These are phyloP conservation scores for Asterophora lycoperdoides DNA, from an alignment of 768 basidiomycete genomes.

Conservation along the genomic window DNA sequence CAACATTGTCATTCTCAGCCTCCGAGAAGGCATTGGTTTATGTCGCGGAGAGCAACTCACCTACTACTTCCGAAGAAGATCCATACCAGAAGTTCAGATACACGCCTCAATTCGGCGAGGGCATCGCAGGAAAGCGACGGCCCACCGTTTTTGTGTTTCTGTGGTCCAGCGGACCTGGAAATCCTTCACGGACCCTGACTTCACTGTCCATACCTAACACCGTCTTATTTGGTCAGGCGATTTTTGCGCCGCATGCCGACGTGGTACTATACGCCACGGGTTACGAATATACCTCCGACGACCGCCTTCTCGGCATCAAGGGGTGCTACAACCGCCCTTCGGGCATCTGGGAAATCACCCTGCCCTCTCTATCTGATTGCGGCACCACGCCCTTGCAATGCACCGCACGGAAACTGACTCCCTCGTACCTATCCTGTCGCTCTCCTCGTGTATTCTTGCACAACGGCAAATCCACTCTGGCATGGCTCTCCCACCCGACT, in stretches of 20 bases:
- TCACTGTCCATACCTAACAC: constrained; percentile 15
- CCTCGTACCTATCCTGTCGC: constrained; percentile 44
- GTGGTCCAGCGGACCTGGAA: constrained; percentile 31
- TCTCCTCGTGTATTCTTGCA: constrained; percentile 49
- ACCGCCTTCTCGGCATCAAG: constrained; percentile 54
- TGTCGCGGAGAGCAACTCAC: constrained; percentile 49
- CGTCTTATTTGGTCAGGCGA: constrained; percentile 51
- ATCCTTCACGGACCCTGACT: constrained; percentile 1
- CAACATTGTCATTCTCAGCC: constrained; percentile 49
- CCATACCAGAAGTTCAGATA: constrained; percentile 48
- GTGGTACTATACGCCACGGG: constrained; percentile 57
- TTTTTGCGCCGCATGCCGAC: constrained; percentile 40
- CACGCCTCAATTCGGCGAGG: constrained; percentile 61
- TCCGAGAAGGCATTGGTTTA: constrained; percentile 53
- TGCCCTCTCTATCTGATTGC: constrained; percentile 16
- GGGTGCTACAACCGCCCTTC: constrained; percentile 57
- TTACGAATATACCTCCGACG: constrained; percentile 55
- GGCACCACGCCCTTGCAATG: constrained; percentile 11
- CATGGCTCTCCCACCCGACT: constrained; percentile 51
- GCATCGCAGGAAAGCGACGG: constrained; percentile 44
- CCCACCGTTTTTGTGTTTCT: constrained; percentile 53
- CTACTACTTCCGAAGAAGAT: constrained; percentile 24
- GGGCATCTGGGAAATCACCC: constrained; percentile 49
- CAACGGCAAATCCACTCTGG: constrained; percentile 24
- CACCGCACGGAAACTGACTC: constrained; percentile 37